Evolutionary conservation across 768 basidiomycete genomes (phyloP).

Genomic region (Hypsizygus marmoreus): DNA sequence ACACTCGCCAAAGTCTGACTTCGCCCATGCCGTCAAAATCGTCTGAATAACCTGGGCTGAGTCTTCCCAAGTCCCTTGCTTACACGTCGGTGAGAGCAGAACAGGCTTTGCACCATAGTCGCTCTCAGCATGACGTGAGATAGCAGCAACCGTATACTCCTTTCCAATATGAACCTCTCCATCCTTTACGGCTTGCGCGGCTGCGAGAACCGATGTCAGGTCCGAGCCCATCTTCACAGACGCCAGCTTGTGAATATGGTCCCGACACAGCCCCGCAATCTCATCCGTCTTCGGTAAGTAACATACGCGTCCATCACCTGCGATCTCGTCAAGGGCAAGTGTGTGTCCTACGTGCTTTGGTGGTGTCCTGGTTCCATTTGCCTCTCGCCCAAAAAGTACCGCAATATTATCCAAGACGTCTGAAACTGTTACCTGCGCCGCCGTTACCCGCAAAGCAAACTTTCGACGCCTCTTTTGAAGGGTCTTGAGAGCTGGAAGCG

Average conservation of each 20-base stretch:
- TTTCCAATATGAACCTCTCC: conserved; percentile 26
- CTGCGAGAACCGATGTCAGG: conserved; percentile 10
- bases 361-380: conserved; percentile 1
- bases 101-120: conserved; percentile 23
- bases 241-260: conserved; percentile 13
- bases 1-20: conserved; percentile 20
- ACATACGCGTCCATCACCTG: conserved; percentile 20
- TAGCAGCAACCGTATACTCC: conserved; percentile 28
- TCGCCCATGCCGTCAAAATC: conserved; percentile 20
- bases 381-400: conserved; percentile 16
- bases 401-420: conserved; percentile 28
- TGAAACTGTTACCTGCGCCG: conserved; percentile 9
- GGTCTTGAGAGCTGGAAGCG: conserved; percentile 21
- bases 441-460: conserved; percentile 15
- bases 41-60: conserved; percentile 16
- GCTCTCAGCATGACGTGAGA: conserved; percentile 19
- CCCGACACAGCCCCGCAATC: conserved; percentile 31
- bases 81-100: conserved; percentile 23
- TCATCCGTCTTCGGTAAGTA: conserved; percentile 23
- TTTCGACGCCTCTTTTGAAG: conserved; percentile 17
- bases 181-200: conserved; percentile 18
- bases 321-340: conserved; percentile 28
- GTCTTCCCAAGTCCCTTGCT: conserved; percentile 15
- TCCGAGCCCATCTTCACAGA: conserved; percentile 20
- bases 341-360: conserved; percentile 15